phyloP scores from a whole-genome alignment of 2,329 filamentous ascomycete species.

The Diaporthe eres region DNA sequence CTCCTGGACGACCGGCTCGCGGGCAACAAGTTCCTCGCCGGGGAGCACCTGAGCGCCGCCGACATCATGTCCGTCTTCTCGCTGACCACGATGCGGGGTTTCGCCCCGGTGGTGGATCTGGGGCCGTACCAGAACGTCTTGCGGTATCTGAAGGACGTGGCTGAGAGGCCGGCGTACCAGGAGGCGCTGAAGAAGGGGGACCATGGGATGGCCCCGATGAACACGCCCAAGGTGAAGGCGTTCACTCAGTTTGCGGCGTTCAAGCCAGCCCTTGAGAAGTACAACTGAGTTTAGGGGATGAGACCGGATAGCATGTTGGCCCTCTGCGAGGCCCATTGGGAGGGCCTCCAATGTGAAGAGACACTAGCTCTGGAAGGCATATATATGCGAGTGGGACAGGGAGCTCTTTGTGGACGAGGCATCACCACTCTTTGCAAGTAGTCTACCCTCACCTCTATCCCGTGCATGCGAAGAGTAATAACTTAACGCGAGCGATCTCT shows the following conservation, averaged over 20 bases:
- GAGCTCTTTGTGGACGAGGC: background rate
- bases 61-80: conserved; percentile 75
- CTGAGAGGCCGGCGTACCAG: conserved; percentile 60
- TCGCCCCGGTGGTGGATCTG: conserved; percentile 58
- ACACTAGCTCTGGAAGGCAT: background rate
- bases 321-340: background rate
- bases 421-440: background rate
- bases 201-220: conserved; percentile 56
- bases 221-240: conserved; percentile 35
- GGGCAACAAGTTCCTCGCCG: conserved; percentile 68
- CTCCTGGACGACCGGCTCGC: conserved; percentile 64
- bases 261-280: conserved; percentile 13
- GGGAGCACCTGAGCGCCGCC: conserved; percentile 73
- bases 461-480: background rate
- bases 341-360: background rate
- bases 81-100: conserved; percentile 73
- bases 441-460: background rate
- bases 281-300: background rate
- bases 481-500: background rate
- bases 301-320: background rate
- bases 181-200: conserved; percentile 64
- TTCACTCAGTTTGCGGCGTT: conserved; percentile 35
- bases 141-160: conserved; percentile 60
- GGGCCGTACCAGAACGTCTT: conserved; percentile 58
- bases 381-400: background rate